Conservation (phyloP, 805 yeast species). For the Candida lessepsii region DNA sequence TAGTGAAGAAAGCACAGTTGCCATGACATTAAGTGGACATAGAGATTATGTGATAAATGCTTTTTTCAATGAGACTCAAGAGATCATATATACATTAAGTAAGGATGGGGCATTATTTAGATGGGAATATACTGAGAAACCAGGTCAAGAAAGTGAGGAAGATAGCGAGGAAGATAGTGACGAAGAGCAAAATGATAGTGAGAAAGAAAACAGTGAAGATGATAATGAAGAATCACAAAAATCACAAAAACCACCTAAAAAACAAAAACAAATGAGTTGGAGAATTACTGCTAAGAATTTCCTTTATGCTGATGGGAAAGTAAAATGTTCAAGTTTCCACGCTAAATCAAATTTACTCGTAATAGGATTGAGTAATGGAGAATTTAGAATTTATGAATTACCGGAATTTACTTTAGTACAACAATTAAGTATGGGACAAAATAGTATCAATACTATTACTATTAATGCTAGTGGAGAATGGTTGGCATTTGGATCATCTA, state of each 20-base stretch:
- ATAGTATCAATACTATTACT: slow-evolving; percentile 77
- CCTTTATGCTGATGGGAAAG: slow-evolving; percentile 68
- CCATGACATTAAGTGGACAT: slow-evolving; percentile 89
- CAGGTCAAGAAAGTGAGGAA: slow-evolving; percentile 43
- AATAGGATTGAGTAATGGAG: slow-evolving; percentile 87
- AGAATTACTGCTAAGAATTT: slow-evolving; percentile 75
- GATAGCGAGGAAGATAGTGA: slow-evolving; percentile 35
- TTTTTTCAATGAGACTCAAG: slow-evolving; percentile 85
- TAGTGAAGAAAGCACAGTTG: slow-evolving; percentile 65
- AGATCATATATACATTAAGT: slow-evolving; percentile 84
- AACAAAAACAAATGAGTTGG: slow-evolving; percentile 59
- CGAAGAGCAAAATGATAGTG: no score
- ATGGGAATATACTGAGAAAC: slow-evolving; percentile 79
- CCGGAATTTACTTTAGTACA: slow-evolving; percentile 80
- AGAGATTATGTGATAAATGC: slow-evolving; percentile 85
- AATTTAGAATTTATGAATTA: slow-evolving; percentile 85
- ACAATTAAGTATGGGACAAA: slow-evolving; percentile 87
- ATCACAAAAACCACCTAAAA: no score
- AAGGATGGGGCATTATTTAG: slow-evolving; percentile 91
- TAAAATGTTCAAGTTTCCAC: slow-evolving; percentile 84
- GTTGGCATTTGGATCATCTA: slow-evolving; percentile 92
- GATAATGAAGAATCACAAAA: slow-evolving; percentile 39
- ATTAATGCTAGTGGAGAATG: slow-evolving; percentile 90
- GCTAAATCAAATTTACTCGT: slow-evolving; percentile 67
- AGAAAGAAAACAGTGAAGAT: no score